Conservation (phyloP, 2,329 filamentous ascomycete species). For the Ophiostoma quercus region DNA sequence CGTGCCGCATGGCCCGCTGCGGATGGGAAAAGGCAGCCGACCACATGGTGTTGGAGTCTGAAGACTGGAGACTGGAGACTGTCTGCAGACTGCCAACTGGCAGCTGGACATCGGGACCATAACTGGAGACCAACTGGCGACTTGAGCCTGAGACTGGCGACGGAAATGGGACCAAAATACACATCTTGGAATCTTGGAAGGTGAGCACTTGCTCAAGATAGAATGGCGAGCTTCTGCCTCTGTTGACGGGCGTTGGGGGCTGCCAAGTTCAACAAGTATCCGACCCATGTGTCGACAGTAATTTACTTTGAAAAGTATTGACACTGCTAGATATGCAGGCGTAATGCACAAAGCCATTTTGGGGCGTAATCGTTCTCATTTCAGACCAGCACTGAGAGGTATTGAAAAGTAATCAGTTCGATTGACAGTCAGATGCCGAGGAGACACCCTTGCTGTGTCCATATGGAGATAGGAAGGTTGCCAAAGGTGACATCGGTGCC, state of each 20-base stretch:
- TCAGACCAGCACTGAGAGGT: background rate
- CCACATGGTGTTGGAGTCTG: background rate
- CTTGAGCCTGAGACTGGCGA: background rate
- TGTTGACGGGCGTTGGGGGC: background rate
- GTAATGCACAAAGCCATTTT: background rate
- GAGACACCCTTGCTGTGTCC: background rate
- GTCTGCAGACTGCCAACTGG: background rate
- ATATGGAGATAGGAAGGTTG: conserved; percentile 3
- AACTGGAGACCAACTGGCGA: background rate
- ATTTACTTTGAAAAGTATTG: background rate
- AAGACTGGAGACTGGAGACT: background rate
- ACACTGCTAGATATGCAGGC: background rate
- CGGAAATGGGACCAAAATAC: background rate
- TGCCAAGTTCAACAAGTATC: background rate
- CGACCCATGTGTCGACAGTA: background rate
- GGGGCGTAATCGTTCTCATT: background rate
- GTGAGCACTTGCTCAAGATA: background rate
- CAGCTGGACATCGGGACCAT: background rate
- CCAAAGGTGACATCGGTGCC: conserved; percentile 9
- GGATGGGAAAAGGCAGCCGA: background rate
- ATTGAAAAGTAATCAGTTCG: background rate
- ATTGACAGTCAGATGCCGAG: background rate
- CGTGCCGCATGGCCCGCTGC: conserved; percentile 11
- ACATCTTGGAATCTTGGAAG: background rate
- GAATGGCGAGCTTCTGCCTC: background rate